Base-by-base conservation (phyloP, 441 rosid species). In the Raphanus hybrid region DNA sequence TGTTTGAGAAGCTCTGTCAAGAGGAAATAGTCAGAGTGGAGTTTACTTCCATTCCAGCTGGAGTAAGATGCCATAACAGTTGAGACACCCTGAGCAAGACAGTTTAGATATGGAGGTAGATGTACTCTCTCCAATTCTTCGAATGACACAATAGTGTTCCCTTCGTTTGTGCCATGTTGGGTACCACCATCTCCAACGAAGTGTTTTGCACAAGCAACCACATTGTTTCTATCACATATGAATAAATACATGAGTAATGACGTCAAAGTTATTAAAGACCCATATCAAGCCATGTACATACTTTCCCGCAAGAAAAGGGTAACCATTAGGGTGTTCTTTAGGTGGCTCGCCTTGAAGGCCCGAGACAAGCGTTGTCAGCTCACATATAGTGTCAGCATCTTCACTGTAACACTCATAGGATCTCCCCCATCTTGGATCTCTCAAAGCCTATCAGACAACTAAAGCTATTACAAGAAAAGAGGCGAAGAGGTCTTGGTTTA, bases 101-200 rank as follows among this genome's bases (percentile, higher is more conserved):
- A 90, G 77, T 91, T 94, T 66, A 86, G 71, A 82, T 90, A 92
- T 7, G 97, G 95, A 27, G 90, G 81, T 87, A 94, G 71, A 76
- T 94, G 98, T 69, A 84, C 80, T 71, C 75, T 86, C 79, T 88
- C 95, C 68, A 92, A 84, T 41, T 85, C 92, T 63, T 88, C 88
- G 20, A 81, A 88, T 10, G 91, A 77, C 12, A 70, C 64, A 55
- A 81, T 48, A 12, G 97, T 87, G 80, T 89, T 85, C 75, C 97
- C 97, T 79, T 94, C 96, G 72, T 87, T 92, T 62, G 78, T 8
- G 48, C 97, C 98, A 48, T 66, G 73, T 20, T 87, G 79, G 0
- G 98, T 94, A 55, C 97, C 97, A 66, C 97, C 97, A 81, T 92
- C 97, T 77, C 97, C 97, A 68, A 87, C 97, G 84, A 89, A 94